These are phyloP conservation scores for Phytophthora tubulina DNA, from an alignment of 352 stramenopile species.

Conservation along the genomic window DNA sequence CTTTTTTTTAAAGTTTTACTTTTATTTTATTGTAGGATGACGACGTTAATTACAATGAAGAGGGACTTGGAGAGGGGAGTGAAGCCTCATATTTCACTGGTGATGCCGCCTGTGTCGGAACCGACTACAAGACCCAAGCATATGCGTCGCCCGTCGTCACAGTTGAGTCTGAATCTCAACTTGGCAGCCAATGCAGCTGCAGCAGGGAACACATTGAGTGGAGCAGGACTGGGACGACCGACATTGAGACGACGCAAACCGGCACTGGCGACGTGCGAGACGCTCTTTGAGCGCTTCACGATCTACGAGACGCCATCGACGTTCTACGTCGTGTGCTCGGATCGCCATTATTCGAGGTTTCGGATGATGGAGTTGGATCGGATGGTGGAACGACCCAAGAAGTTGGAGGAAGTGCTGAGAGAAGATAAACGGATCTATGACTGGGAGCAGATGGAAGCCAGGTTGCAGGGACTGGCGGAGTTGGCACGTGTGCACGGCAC, in stretches of 20 bases:
- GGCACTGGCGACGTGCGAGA: slow-evolving; percentile 65
- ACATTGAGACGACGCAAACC: slow-evolving; percentile 72
- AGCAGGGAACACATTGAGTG: slow-evolving; percentile 25
- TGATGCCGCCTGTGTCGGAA: slow-evolving; percentile 64
- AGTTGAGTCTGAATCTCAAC: slow-evolving; percentile 43
- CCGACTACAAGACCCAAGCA: slow-evolving; percentile 40
- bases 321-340: slow-evolving; percentile 87
- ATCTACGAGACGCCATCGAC: slow-evolving; percentile 82
- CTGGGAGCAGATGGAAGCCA: slow-evolving; percentile 86
- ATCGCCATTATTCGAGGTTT: slow-evolving; percentile 87
- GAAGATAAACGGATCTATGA: slow-evolving; percentile 76
- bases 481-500: slow-evolving; percentile 47
- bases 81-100: slow-evolving; percentile 64
- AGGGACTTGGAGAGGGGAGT: slow-evolving; percentile 74
- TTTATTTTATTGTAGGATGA: slow-evolving; percentile 64
- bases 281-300: slow-evolving; percentile 84
- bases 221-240: slow-evolving; percentile 32
- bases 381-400: slow-evolving; percentile 66
- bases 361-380: slow-evolving; percentile 80
- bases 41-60: slow-evolving; percentile 81
- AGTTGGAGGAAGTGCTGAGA: slow-evolving; percentile 63
- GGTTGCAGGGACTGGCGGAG: slow-evolving; percentile 73
- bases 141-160: slow-evolving; percentile 45
- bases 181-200: slow-evolving; percentile 31
- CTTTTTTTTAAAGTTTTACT: not conserved